Evolutionary conservation across 176 grass and related monocot genomes (phyloP), one percentile per base, ranked within the genome.

Genomic region (Phoenix roebelenii): DNA sequence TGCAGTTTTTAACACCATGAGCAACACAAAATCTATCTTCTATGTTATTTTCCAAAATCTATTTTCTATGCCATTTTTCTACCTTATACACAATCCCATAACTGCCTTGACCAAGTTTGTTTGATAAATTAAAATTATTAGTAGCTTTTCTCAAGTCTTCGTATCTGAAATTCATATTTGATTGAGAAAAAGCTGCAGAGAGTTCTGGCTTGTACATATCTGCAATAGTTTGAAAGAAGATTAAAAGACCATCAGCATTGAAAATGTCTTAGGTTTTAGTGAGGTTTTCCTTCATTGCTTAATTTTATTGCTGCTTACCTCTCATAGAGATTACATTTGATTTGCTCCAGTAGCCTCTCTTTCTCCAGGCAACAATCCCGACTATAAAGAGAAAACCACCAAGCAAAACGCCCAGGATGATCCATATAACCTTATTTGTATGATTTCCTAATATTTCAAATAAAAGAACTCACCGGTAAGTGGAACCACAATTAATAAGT

Each of bases 81-180:
- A 88, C 89, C 80, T 94, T 87, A 77, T 79, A 94, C 3, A 94
- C 89, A 55, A 80, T 78, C 29, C 84, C 89, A 10, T 82, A 79
- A 74, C 84, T 94, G 50, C 89, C 89, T 94, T 94, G 80, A 68
- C 89, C 89, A 66, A 94, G 89, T 81, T 94, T 94, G 64, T 85
- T 85, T 54, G 77, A 73, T 60, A 70, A 52, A 79, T 76, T 79
- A 54, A 94, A 94, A 55, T 79, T 82, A 50, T 79, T 70, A 22
- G 89, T 82, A 66, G 84, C 81, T 65, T 85, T 94, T 57, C 25
- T 79, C 74, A 94, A 15, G 29, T 88, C 89, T 62, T 70, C 77
- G 51, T 94, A 94, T 69, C 81, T 85, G 51, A 88, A 94, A 76
- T 63, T 94, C 55, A 94, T 50, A 77, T 71, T 94, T 6, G 89